These are phyloP conservation scores for Candida coleopterorum DNA, from an alignment of 805 yeast species.

Conservation along the genomic window DNA sequence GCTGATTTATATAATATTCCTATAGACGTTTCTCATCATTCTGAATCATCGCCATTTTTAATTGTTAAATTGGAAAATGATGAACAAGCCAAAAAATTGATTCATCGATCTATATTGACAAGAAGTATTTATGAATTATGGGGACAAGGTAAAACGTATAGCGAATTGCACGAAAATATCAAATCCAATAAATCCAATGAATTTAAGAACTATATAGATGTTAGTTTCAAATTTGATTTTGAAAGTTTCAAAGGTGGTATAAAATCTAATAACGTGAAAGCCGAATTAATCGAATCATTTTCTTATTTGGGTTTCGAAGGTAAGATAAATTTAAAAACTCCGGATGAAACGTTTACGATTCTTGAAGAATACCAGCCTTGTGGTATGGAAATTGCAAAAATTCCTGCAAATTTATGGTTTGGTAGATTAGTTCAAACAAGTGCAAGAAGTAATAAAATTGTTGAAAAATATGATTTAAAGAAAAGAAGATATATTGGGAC, in stretches of 20 bases:
- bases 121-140: conserved; percentile 80
- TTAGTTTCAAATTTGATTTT: conserved; percentile 77
- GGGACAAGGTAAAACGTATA: conserved; percentile 62
- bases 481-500: conserved; percentile 89
- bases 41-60: conserved; percentile 63
- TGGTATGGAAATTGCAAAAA: conserved; percentile 42
- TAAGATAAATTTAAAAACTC: conserved; percentile 68
- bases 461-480: conserved; percentile 78
- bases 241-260: conserved; percentile 60
- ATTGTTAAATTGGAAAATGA: conserved; percentile 63
- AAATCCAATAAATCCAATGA: conserved; percentile 26
- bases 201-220: conserved; percentile 34
- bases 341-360: conserved; percentile 65
- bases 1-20: conserved; percentile 59
- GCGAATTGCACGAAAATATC: conserved; percentile 53
- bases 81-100: conserved; percentile 57
- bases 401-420: conserved; percentile 61
- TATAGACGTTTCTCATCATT: conserved; percentile 58
- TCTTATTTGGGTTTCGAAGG: conserved; percentile 70
- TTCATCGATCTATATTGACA: conserved; percentile 64
- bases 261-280: conserved; percentile 40
- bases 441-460: conserved; percentile 55
- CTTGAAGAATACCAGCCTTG: conserved; percentile 64
- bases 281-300: conserved; percentile 67
- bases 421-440: conserved; percentile 66